Base-by-base conservation (phyloP, 2,329 filamentous ascomycete species). In the Dactylellina drechsleri region DNA sequence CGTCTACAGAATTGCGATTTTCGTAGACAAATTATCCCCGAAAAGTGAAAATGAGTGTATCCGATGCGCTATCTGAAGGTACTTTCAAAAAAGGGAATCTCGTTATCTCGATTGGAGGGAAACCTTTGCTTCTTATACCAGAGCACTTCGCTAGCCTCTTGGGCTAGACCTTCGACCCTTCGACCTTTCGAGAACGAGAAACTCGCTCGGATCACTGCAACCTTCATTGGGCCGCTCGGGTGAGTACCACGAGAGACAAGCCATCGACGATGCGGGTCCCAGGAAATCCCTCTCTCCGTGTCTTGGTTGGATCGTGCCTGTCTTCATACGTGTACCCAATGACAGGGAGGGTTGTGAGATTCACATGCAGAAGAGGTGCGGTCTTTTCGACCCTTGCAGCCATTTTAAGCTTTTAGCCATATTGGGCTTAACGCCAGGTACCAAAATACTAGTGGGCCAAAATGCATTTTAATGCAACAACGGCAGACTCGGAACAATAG, bases 351-450 rank as follows among this genome's bases (percentile, higher is more conserved):
- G 15, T 16, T 47, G 16, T 13, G 45, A 62, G 41, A 28, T 71
- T 71, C 59, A 70, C 53, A 58, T 72, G 60, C 57, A 40, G 16
- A 28, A 16, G 59, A 59, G 49, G 49, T 31, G 66, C n/a, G 58
- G 52, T 70, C 61, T 70, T 58, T 50, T 66, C 49, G 20, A 59
- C 58, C 60, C 60, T 74, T 67, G 70, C 62, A 74, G 60, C 61
- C 64, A 52, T 62, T 61, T 36, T 36, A 36, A 36, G 31, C 31
- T 36, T 36, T 67, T 65, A 64, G 49, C 71, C 64, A 58, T 28
- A 68, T 75, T 43, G 13, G 71, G 71, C 43, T 52, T 75, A 75
- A 75, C 71, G 64, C 61, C 64, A 75, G 71, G 71, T 75, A 75
- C 71, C 71, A 75, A 75, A 68, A 41, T 75, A 64, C 71, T 65